Percentiles rank a stretch among this genome's conserved stretches.
phyloP scores from a whole-genome alignment of 495 filamentous ascomycete genomes.

The Lichenothelia convexa region DNA sequence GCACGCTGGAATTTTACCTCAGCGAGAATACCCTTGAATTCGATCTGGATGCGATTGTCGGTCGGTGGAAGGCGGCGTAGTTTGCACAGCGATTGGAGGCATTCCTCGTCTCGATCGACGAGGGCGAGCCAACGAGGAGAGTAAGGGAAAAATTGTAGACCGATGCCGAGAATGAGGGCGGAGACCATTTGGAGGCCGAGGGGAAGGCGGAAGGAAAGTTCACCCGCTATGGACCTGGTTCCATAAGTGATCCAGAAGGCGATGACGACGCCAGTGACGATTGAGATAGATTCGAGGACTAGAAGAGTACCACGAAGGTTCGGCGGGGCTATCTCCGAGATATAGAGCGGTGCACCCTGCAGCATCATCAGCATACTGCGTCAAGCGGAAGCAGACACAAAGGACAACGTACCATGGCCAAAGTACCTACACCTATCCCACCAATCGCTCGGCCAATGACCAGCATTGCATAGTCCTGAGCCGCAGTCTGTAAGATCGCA shows the following conservation, averaged over 20 bases:
- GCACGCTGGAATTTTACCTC: constrained; percentile 12
- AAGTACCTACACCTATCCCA: constrained; percentile 19
- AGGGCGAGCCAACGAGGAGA: not conserved
- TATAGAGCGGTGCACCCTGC: constrained; percentile 4
- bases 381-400: too few relatives aligned
- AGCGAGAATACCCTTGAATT: constrained; percentile 13
- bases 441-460: constrained; percentile 16
- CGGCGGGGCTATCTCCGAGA: constrained; percentile 4
- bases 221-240: constrained; percentile 4
- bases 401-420: constrained; percentile 18
- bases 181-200: constrained; percentile 1
- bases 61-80: constrained; percentile 10
- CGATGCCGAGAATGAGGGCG: not conserved
- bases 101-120: constrained; percentile 2
- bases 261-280: constrained; percentile 2
- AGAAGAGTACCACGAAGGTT: constrained; percentile 4
- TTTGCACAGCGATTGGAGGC: constrained; percentile 3
- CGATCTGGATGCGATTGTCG: constrained; percentile 11
- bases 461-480: constrained; percentile 12
- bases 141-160: constrained; percentile 1
- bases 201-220: not conserved
- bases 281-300: constrained; percentile 2
- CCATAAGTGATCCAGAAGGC: constrained; percentile 9
- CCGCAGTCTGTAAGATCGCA: constrained; percentile 17
- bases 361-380: not conserved